phyloP scores from a whole-genome alignment of 495 filamentous ascomycete species.

The Penicillium subrubescens region DNA sequence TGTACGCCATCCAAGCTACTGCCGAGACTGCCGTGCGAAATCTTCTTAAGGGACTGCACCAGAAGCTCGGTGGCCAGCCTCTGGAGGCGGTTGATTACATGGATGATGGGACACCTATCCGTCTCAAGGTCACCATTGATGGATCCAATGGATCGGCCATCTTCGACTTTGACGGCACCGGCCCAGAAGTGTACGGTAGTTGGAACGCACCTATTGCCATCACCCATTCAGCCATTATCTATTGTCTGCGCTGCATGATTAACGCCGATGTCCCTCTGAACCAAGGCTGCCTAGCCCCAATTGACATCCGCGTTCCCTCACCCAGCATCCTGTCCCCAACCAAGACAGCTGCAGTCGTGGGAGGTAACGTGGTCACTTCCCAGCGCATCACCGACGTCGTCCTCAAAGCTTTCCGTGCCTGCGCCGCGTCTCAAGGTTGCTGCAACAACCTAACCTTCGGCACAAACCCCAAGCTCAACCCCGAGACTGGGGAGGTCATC shows the following conservation, averaged over 20 bases:
- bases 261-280: slow-evolving; percentile 93
- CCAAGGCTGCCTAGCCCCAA: slow-evolving; percentile 89
- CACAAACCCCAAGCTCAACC: slow-evolving; percentile 44
- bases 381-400: slow-evolving; percentile 96
- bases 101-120: slow-evolving; percentile 94
- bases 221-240: slow-evolving; percentile 94
- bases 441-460: slow-evolving; percentile 79
- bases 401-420: slow-evolving; percentile 85
- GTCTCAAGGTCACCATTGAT: slow-evolving; percentile 83
- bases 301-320: slow-evolving; percentile 81
- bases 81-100: slow-evolving; percentile 90
- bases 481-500: slow-evolving; percentile 79
- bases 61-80: slow-evolving; percentile 74
- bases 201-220: slow-evolving; percentile 95
- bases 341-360: slow-evolving; percentile 87
- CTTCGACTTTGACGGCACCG: slow-evolving; percentile 87
- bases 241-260: slow-evolving; percentile 91
- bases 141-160: slow-evolving; percentile 80
- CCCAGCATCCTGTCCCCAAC: slow-evolving; percentile 84
- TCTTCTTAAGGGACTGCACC: slow-evolving; percentile 77
- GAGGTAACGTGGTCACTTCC: slow-evolving; percentile 89
- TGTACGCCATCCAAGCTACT: slow-evolving; percentile 90
- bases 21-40: slow-evolving; percentile 83
- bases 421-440: slow-evolving; percentile 87
- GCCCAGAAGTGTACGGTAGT: slow-evolving; percentile 91